Evolutionary conservation across 2,329 filamentous ascomycete species (phyloP), one percentile per base, ranked within the genome.

Genomic region (Simplicillium aogashimaense): DNA sequence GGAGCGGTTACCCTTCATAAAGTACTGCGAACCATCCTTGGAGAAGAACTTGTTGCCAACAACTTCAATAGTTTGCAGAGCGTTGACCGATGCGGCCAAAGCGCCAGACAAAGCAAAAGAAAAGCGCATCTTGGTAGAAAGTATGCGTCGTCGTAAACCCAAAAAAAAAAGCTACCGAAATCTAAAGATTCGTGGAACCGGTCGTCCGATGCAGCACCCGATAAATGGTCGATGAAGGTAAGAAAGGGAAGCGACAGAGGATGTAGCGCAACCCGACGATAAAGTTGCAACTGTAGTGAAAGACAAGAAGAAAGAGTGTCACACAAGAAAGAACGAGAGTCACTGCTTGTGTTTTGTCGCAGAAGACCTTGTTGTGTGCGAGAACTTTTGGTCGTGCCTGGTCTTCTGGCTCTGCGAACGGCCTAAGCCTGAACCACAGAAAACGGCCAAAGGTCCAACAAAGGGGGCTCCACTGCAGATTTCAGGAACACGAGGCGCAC

Each of bases 41-140:
- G 78, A 80, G 67, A 94, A 94, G 68, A 94, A 87, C 64, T 94
- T 94, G 65, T 81, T 80, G 38, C 86, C 86, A 40, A 81, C 75
- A 15, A 66, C 61, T 38, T 69, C 64, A 43, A 78, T 66, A 17
- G 67, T 64, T 29, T 71, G 61, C 36, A 76, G 47, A 25, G 70
- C 66, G 9, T 25, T 25, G 20, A 25, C 20, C 20, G 20, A 25
- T 25, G 20, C 20, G 20, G 20, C 20, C 20, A 25, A 9, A 28
- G 57, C 48, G 35, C 56, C 57, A 25, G 53, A 50, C 18, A 57
- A 51, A 25, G 50, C 54, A 25, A 58, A 49, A 37, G 58, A 54
- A 49, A 57, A 51, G 44, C 53, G 66, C 68, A 72, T 72, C 16
- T 38, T 49, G 39, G 20, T 6, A 6, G n/a, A 18, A 17, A 35